Evolutionary conservation across 2,329 filamentous ascomycete species (phyloP).

Genomic region (Arthroderma sp.): DNA sequence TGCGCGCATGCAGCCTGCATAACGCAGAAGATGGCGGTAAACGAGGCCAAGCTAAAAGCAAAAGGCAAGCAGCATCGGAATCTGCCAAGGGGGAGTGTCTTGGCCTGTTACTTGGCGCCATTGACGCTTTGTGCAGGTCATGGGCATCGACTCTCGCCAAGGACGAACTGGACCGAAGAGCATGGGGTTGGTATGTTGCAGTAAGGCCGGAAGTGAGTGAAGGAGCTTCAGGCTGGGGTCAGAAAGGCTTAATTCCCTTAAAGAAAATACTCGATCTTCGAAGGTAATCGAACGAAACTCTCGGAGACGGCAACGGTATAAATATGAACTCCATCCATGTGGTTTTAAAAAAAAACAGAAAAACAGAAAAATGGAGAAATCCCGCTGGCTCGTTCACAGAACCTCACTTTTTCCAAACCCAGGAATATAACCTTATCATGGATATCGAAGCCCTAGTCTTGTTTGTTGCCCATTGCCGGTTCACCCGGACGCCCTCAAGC

Average conservation of each 20-base stretch:
- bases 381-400: no score
- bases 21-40: slow-evolving; percentile 1
- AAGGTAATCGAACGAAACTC: neutral
- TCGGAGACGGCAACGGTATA: no score
- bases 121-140: slow-evolving; percentile 59
- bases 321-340: no score
- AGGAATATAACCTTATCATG: no score
- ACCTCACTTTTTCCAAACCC: no score
- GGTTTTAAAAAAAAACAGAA: no score
- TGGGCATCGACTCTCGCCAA: slow-evolving; percentile 53
- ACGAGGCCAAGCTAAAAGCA: slow-evolving; percentile 4
- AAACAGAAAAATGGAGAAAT: no score
- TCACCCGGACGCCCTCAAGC: no score
- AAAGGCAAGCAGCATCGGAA: slow-evolving; percentile 40
- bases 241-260: slow-evolving; percentile 53
- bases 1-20: slow-evolving; percentile 31
- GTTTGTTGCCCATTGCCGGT: no score
- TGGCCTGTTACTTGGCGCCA: slow-evolving; percentile 53
- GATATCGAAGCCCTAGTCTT: no score
- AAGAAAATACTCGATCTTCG: slow-evolving; percentile 3
- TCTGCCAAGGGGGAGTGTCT: slow-evolving; percentile 58
- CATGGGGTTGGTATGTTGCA: slow-evolving; percentile 70
- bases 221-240: slow-evolving; percentile 70
- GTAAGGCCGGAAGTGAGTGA: slow-evolving; percentile 63
- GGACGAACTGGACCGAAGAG: slow-evolving; percentile 58